Conservation (phyloP, 441 rosid species). For the Metrosideros polymorpha region DNA sequence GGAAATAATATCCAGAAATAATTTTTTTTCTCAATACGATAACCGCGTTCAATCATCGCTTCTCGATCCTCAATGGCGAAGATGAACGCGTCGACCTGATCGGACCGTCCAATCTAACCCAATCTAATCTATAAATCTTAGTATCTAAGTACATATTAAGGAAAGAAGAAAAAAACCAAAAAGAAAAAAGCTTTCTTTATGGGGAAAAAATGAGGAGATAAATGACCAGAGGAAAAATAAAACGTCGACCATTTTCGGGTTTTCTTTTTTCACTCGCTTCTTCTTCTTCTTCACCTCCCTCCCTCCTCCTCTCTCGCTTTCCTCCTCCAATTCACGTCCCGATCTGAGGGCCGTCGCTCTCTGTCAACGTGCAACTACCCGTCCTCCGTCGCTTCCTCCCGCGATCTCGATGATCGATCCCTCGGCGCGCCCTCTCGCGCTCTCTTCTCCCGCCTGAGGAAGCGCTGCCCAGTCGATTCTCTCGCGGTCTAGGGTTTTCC, state of each 20-base stretch:
- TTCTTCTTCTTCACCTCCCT: neutral
- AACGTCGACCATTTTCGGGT: neutral
- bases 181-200: neutral
- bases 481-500: neutral
- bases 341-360: neutral
- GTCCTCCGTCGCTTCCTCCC: neutral
- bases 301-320: neutral
- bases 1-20: neutral
- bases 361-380: neutral
- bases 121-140: neutral
- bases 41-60: neutral
- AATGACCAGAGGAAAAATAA: neutral
- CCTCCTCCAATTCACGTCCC: neutral
- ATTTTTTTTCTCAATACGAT: neutral
- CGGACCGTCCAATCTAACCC: neutral
- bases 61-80: neutral
- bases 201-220: neutral
- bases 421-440: neutral
- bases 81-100: accelerated
- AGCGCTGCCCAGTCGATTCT: neutral
- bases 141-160: neutral
- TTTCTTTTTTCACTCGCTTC: neutral
- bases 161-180: neutral
- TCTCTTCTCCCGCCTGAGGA: neutral
- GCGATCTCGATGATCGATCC: neutral